These are phyloP conservation scores for Cercospora sesami DNA, from an alignment of 2,329 filamentous ascomycete species.

Conservation along the genomic window DNA sequence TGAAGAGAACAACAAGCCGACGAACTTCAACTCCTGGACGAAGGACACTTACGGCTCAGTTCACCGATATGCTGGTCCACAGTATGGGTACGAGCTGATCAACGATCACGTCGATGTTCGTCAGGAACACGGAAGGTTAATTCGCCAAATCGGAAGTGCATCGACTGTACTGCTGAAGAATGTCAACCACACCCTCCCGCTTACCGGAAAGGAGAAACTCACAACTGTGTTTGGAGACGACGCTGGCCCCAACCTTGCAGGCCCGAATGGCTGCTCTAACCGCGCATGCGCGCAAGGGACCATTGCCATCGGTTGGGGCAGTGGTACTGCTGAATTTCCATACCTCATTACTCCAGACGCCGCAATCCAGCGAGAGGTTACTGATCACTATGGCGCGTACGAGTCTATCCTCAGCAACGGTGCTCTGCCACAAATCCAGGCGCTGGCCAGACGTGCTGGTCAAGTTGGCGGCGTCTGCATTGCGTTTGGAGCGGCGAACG, in stretches of 20 bases:
- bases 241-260: constrained; percentile 69
- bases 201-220: constrained; percentile 66
- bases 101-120: constrained; percentile 83
- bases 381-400: constrained; percentile 63
- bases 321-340: constrained; percentile 61
- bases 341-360: constrained; percentile 61
- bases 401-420: constrained; percentile 60
- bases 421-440: constrained; percentile 52
- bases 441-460: constrained; percentile 56
- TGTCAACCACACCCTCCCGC: constrained; percentile 54
- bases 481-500: constrained; percentile 84
- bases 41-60: constrained; percentile 69
- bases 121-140: constrained; percentile 67
- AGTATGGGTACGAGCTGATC: constrained; percentile 64
- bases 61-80: constrained; percentile 57
- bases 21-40: constrained; percentile 87
- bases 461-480: constrained; percentile 54
- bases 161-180: constrained; percentile 72
- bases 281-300: constrained; percentile 62
- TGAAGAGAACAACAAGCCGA: constrained; percentile 52
- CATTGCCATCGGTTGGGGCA: constrained; percentile 67
- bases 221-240: constrained; percentile 79
- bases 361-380: constrained; percentile 66
- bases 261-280: constrained; percentile 76
- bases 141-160: constrained; percentile 73